Percentiles rank a stretch among this genome's conserved stretches.
Conservation (phyloP, 2,329 filamentous ascomycete genomes). For the Monascus ruber region DNA sequence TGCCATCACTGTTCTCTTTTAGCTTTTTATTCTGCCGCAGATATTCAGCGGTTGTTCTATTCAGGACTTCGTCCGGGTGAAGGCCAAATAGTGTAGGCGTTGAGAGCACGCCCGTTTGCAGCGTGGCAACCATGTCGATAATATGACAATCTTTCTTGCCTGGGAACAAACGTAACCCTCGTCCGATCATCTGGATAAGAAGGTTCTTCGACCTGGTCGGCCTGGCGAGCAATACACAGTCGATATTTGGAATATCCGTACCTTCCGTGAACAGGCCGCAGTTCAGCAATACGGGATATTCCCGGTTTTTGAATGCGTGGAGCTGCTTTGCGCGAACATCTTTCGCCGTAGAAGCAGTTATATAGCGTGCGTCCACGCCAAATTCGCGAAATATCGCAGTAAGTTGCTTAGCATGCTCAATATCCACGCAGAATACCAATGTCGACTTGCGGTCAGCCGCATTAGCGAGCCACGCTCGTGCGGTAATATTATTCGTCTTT, state of each 20-base stretch:
- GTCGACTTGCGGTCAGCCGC: slow-evolving; percentile 68
- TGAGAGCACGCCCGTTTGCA: slow-evolving; percentile 75
- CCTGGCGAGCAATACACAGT: slow-evolving; percentile 77
- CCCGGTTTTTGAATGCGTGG: slow-evolving; percentile 60
- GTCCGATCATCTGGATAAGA: slow-evolving; percentile 93
- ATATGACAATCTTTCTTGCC: slow-evolving; percentile 84
- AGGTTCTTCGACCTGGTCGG: slow-evolving; percentile 90
- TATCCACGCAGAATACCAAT: slow-evolving; percentile 85
- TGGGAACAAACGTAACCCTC: slow-evolving; percentile 72
- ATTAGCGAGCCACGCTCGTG: slow-evolving; percentile 75
- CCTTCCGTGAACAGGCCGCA: slow-evolving; percentile 96
- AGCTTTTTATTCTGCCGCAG: slow-evolving; percentile 36
- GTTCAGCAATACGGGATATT: slow-evolving; percentile 83
- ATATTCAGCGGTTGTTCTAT: slow-evolving; percentile 51
- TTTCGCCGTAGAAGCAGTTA: slow-evolving; percentile 71
- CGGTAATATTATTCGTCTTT: slow-evolving; percentile 69
- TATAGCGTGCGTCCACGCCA: slow-evolving; percentile 71
- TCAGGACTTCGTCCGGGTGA: slow-evolving; percentile 66
- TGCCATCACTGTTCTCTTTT: slow-evolving; percentile 25
- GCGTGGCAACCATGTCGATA: slow-evolving; percentile 86
- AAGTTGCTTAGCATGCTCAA: slow-evolving; percentile 66
- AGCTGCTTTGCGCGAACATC: slow-evolving; percentile 58
- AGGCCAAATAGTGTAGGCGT: slow-evolving; percentile 89
- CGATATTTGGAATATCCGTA: slow-evolving; percentile 94
- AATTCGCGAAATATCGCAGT: slow-evolving; percentile 64